Percentiles rank a stretch among this genome's conserved stretches.
phyloP scores from a whole-genome alignment of 768 basidiomycete species.

The Pisolithus microcarpus region DNA sequence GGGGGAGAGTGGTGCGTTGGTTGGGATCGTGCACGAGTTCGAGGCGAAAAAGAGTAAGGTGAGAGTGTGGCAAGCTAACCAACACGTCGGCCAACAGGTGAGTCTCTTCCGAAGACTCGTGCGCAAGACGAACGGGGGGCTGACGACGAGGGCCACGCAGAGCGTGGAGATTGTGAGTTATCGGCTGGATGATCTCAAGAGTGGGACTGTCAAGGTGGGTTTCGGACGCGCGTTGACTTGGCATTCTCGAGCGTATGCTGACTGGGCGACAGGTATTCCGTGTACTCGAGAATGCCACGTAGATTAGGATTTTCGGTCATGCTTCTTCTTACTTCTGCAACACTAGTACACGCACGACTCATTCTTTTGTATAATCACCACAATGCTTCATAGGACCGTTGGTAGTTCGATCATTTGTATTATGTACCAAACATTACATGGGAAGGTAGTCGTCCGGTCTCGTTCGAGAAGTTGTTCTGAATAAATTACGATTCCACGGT shows the following conservation, averaged over 20 bases:
- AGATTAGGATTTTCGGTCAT: background rate
- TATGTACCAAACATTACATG: background rate
- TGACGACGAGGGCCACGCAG: slow-evolving; percentile 33
- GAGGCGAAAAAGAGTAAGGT: slow-evolving; percentile 86
- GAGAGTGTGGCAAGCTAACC: slow-evolving; percentile 79
- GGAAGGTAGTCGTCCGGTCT: background rate
- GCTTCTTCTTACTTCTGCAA: background rate
- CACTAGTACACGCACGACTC: background rate
- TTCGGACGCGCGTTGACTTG: background rate
- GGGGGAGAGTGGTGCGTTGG: slow-evolving; percentile 43
- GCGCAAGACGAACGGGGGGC: slow-evolving; percentile 26
- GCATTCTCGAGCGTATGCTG: slow-evolving; percentile 4
- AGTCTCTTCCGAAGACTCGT: slow-evolving; percentile 26
- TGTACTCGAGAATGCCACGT: slow-evolving; percentile 25
- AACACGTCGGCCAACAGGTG: slow-evolving; percentile 78
- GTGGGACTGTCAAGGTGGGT: slow-evolving; percentile 68
- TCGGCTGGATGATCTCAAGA: slow-evolving; percentile 83
- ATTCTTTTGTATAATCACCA: background rate
- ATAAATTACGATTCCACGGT: slow-evolving; percentile 5
- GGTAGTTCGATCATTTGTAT: background rate
- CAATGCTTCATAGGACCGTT: background rate
- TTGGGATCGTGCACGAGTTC: slow-evolving; percentile 76
- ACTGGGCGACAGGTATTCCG: slow-evolving; percentile 30
- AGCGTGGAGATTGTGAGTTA: slow-evolving; percentile 79
- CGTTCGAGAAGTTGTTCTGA: background rate